Conservation (phyloP, 768 basidiomycete species). For the Mycena polygramma region DNA sequence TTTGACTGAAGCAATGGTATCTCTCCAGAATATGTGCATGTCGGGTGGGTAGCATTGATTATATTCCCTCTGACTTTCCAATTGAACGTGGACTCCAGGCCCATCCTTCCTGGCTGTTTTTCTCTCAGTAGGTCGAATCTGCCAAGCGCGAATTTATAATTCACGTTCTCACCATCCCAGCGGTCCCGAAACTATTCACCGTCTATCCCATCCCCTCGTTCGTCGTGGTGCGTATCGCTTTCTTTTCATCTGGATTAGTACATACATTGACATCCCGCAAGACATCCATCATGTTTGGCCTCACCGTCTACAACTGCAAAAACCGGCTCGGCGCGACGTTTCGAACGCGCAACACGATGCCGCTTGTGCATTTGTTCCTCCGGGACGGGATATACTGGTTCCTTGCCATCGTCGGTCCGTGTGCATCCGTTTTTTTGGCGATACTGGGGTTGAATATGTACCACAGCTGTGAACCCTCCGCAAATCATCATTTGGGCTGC, state of each 20-base stretch:
- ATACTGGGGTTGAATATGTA: not conserved
- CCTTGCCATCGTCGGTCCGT: conserved; percentile 24
- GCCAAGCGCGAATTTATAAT: too few relatives aligned
- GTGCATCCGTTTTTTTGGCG: not conserved
- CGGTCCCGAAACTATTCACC: conserved; percentile 13
- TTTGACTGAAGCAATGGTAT: not conserved
- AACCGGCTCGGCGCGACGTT: not conserved
- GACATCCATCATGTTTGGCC: conserved; percentile 26
- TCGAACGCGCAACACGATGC: conserved; percentile 11
- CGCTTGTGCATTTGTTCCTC: conserved; percentile 15
- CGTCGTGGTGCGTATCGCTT: conserved; percentile 3
- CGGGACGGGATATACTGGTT: conserved; percentile 32
- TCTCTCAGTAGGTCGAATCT: conserved; percentile 12
- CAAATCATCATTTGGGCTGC: conserved; percentile 25
- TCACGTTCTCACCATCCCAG: conserved; percentile 1
- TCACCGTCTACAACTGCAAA: conserved; percentile 26
- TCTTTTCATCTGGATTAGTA: not conserved
- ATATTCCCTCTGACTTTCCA: too few relatives aligned
- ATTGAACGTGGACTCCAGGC: not conserved
- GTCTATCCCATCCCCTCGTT: conserved; percentile 24
- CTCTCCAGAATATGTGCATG: conserved; percentile 20
- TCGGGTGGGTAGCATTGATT: not conserved
- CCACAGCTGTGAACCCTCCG: conserved; percentile 21
- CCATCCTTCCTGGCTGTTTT: conserved; percentile 18
- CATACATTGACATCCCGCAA: not conserved